Base-by-base conservation (phyloP, 805 yeast genomes). In the Ogataea pignaliae region DNA sequence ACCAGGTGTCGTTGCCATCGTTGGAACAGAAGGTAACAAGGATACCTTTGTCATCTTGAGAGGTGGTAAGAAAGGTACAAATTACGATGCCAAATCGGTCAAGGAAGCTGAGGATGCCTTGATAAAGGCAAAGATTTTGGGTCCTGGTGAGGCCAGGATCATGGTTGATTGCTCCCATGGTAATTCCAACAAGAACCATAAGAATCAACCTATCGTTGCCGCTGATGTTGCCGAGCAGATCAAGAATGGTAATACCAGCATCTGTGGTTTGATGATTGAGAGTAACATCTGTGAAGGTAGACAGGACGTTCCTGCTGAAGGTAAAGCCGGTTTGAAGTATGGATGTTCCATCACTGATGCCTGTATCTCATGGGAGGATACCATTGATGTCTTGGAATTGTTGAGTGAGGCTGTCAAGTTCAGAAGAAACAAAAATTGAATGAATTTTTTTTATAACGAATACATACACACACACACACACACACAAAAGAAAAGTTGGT, bases 81-180 rank as follows among this genome's bases (percentile, higher is more conserved):
- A 93, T 72, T 93, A 80, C 73, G 97, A 89, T 64, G 85, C 79
- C 52, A 78, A 71, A 45, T 78, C 85, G n/a, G 88, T 93, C 34
- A 72, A 76, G 35, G 83, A 75, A 34, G 93, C 95, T 51, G 84
- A 88, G 71, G 72, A 65, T 21, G 65, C 70, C 31, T 68, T 75
- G 55, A 82, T 73, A 46, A 68, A 64, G 66, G 75, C 70, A 57
- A 69, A 59, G 48, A 73, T 75, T 44, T 66, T 88, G 57, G 52
- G 54, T 16, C 44, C 49, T 11, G 75, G 77, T 40, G 65, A 61
- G 39, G 78, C 84, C 46, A 76, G 91, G 60, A 83, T 90, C 58
- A 93, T 93, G 99, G 85, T 93, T 50, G 99, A 93, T 71, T 93
- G 97, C 71, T 90, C 97, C 38, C 99, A 93, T 69, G 99, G 97